Evolutionary conservation across 176 grass and related monocot genomes (phyloP).

Genomic region (Carex littledalei): DNA sequence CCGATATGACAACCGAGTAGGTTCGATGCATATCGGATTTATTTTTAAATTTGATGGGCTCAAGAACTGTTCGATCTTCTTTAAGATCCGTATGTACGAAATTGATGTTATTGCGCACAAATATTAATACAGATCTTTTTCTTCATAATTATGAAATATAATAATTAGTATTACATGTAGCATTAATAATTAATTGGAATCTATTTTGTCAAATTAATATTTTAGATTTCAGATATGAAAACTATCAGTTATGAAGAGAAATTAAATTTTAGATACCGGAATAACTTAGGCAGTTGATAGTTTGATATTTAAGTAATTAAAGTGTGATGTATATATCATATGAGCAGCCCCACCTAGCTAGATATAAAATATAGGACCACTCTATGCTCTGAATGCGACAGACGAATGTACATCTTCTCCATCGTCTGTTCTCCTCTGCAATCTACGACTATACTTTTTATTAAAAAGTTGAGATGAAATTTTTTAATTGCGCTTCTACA

Average conservation of each 20-base stretch:
- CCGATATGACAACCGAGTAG: no score
- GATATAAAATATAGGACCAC: slow-evolving; percentile 3
- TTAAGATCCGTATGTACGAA: no score
- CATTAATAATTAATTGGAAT: no score
- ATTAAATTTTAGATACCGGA: not conserved
- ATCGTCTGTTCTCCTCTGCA: not conserved
- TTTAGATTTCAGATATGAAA: not conserved
- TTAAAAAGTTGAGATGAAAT: not conserved
- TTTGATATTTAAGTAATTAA: not conserved
- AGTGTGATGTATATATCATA: not conserved
- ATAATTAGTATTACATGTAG: no score
- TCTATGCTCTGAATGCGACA: not conserved
- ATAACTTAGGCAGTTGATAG: not conserved
- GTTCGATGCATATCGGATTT: no score
- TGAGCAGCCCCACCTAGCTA: not conserved
- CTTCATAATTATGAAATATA: no score
- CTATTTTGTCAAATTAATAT: not conserved
- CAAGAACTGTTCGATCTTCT: no score
- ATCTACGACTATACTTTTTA: not conserved
- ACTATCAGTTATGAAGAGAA: not conserved
- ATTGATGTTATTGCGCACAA: no score
- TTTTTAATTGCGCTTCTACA: not conserved
- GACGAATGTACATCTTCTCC: not conserved
- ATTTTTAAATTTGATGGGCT: no score
- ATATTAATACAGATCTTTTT: no score